phyloP scores from a whole-genome alignment of 176 grass and related monocot species.

The Eleusine indica region DNA sequence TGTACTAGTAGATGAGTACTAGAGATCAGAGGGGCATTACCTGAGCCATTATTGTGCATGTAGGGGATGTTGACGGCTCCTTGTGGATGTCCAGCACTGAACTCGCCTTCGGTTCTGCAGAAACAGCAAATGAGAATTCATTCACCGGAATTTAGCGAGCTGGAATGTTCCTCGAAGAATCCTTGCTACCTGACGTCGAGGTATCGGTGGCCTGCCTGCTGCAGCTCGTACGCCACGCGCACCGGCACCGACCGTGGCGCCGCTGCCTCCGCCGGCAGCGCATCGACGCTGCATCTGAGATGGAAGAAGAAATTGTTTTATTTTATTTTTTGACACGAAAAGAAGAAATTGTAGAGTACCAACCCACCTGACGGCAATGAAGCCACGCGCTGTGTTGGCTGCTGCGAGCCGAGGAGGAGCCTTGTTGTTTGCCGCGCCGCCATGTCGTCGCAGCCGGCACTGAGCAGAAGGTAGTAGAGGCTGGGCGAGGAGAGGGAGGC shows the following conservation, averaged over 20 bases:
- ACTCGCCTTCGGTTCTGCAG: conserved; percentile 66
- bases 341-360: no score
- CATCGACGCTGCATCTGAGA: conserved; percentile 24
- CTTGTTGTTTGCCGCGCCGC: background rate
- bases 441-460: background rate
- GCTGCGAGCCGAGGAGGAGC: background rate
- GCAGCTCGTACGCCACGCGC: conserved; percentile 79
- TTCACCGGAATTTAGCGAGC: no score
- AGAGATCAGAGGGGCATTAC: conserved; percentile 27
- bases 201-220: conserved; percentile 77
- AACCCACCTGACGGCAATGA: background rate
- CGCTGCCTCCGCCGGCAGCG: background rate
- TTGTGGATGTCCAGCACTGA: conserved; percentile 59
- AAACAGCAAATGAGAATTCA: background rate
- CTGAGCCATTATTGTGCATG: conserved; percentile 68
- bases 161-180: no score
- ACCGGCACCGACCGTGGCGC: conserved; percentile 82
- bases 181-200: conserved; percentile 77
- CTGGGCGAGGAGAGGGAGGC: no score
- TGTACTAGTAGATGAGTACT: background rate
- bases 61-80: conserved; percentile 79
- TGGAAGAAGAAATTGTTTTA: background rate
- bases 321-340: no score
- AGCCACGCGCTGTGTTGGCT: background rate
- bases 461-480: background rate